A percentile compares a stretch with the other conserved stretches of the same genome.
These are phyloP conservation scores for Schwanniomyces polymorphus DNA, from an alignment of 805 yeast species.

Conservation along the genomic window DNA sequence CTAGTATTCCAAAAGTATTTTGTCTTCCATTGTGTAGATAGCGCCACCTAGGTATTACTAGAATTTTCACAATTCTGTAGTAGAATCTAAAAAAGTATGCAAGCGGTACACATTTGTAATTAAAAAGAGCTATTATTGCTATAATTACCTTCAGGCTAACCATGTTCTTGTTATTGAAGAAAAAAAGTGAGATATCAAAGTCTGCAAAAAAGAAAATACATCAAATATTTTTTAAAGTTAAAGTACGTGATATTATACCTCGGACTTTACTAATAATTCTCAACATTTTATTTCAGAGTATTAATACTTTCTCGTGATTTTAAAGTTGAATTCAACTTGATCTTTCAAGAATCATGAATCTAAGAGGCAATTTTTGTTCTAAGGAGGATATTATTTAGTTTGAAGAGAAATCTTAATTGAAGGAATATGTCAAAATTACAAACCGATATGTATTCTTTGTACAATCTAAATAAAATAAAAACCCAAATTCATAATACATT, in stretches of 20 bases:
- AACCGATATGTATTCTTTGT: background rate
- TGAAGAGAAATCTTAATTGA: too few species aligned
- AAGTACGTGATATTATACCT: too few species aligned
- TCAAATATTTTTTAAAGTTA: too few species aligned
- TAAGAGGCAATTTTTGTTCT: too few species aligned
- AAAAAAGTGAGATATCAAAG: too few species aligned
- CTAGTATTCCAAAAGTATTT: slow-evolving; percentile 35
- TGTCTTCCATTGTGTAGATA: slow-evolving; percentile 17
- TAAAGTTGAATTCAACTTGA: too few species aligned
- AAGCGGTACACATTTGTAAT: slow-evolving; percentile 67
- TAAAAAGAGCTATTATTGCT: slow-evolving; percentile 30
- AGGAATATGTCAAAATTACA: background rate
- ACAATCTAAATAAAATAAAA: background rate
- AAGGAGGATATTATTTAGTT: too few species aligned
- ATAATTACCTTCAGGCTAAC: background rate
- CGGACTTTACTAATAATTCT: too few species aligned
- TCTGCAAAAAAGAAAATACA: too few species aligned
- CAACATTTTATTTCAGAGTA: too few species aligned
- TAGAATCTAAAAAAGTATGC: slow-evolving; percentile 68
- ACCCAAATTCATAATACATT: background rate
- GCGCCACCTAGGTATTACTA: slow-evolving; percentile 35
- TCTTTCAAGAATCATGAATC: too few species aligned
- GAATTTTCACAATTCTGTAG: slow-evolving; percentile 37
- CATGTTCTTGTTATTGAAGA: background rate
- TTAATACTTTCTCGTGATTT: too few species aligned